Percentiles rank a stretch among this genome's conserved stretches.
Evolutionary conservation across 202 grass and related monocot species (phyloP).

Genomic region (Musa balbisiana): DNA sequence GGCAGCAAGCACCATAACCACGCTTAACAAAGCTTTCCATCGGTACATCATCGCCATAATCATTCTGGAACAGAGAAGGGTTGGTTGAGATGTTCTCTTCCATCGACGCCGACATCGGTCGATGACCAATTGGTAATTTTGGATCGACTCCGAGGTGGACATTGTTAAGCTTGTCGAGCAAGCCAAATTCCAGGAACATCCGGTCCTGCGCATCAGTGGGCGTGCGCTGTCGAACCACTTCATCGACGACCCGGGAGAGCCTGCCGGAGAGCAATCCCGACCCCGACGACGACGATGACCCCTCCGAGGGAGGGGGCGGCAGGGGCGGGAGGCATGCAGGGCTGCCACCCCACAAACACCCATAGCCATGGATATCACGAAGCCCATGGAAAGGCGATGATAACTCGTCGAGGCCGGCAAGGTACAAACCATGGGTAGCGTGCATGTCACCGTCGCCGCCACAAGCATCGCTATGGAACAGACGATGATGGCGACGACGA

Average conservation of each 20-base stretch:
- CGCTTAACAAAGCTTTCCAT: background rate
- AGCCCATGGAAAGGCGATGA: background rate
- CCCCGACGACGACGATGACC: slow-evolving; percentile 7
- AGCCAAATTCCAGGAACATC: no score
- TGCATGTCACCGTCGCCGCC: slow-evolving; percentile 24
- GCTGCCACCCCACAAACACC: background rate
- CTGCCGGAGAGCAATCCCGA: background rate
- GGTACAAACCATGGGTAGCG: slow-evolving; percentile 29
- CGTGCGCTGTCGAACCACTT: background rate
- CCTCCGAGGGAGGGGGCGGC: background rate
- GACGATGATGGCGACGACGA: slow-evolving; percentile 17
- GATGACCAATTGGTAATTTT: background rate
- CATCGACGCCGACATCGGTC: no score
- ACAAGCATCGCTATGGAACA: slow-evolving; percentile 23
- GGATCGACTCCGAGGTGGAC: background rate
- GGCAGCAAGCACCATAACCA: slow-evolving; percentile 1
- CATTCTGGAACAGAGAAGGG: background rate
- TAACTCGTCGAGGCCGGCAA: slow-evolving; percentile 12
- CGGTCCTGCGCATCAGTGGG: background rate
- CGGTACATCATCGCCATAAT: background rate
- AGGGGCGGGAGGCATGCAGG: slow-evolving; percentile 4
- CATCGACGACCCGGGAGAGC: background rate
- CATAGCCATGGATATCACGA: background rate
- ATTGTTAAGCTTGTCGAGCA: background rate
- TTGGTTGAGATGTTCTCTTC: background rate